Evolutionary conservation across 192 early-diverging fungal species (phyloP), one percentile per base, ranked within the genome.

Genomic region (Coemansia umbellata): DNA sequence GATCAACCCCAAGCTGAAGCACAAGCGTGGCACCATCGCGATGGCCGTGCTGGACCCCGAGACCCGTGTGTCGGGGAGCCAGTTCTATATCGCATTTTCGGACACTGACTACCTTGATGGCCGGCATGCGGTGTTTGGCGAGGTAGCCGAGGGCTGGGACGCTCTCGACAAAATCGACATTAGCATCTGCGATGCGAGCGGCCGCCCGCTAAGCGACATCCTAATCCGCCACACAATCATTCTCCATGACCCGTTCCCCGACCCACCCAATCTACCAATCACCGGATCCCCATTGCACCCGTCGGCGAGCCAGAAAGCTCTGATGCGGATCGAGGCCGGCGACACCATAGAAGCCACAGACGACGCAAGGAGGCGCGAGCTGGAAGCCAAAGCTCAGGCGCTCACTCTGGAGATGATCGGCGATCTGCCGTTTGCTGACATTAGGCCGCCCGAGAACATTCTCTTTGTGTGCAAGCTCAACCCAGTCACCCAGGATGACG

Each of bases 371-470:
- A 66, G 74, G n/a, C 69, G 90, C n/a, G 80, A 80, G 42, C 76
- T 69, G 22, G 86, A 96, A 67, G 91, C 92, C 2, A 78, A 81
- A 17, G 91, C 95, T 1, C 82, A 89, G 5, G 92, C 94, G 6
- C 66, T 98, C n/a, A 95, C 94, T 2, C 77, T 98, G 28, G 95
- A 98, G 69, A 95, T 98, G 91, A 84, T 98, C 6, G 95, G 95
- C 3, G 95, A 98, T 61, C 66, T 98, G 10, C 95, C 95, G 7
- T 94, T 89, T 74, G 95, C 95, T 17, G 95, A 98, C 49, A 86
- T 98, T 31, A 92, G 91, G 55, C 96, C 96, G 4, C 93, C 94
- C 6, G 96, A 98, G 53, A 95, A 95, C 66, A 85, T 98, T 2
- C 54, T 98, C 2, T 98, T 98, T 79, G 92, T 98, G 2, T 97